phyloP scores from a whole-genome alignment of 495 filamentous ascomycete genomes.

The Cenococcum geophilum region DNA sequence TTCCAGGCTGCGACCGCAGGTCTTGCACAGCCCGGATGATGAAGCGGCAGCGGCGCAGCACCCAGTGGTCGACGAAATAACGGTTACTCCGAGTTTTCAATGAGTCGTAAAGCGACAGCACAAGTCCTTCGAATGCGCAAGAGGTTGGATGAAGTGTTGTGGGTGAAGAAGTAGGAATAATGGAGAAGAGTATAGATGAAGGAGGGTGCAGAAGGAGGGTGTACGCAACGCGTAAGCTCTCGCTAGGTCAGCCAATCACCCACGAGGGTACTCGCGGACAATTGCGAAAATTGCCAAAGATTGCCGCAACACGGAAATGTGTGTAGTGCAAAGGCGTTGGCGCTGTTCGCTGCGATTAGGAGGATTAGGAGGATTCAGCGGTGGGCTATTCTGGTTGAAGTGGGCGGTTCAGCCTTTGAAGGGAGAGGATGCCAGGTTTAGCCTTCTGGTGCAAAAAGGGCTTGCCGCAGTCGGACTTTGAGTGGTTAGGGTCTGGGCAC shows the following conservation, averaged over 20 bases:
- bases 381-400: background rate
- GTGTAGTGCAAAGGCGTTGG: background rate
- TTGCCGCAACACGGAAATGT: background rate
- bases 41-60: constrained; percentile 4
- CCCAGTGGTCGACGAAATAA: background rate
- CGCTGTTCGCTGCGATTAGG: background rate
- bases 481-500: background rate
- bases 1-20: constrained; percentile 15
- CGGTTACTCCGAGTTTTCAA: background rate
- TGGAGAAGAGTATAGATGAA: constrained; percentile 3
- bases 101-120: constrained; percentile 4
- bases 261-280: background rate
- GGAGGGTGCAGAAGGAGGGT: background rate
- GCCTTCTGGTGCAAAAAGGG: too few species aligned
- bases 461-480: background rate
- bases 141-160: background rate
- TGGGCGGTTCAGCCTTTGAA: background rate
- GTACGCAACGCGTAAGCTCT: background rate
- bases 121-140: constrained; percentile 1
- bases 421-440: background rate
- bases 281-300: background rate
- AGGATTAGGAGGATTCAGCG: background rate
- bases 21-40: constrained; percentile 12
- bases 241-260: background rate
- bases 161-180: constrained; percentile 1